Base-by-base conservation (phyloP, 768 basidiomycete genomes). In the Rhodotorula toruloides region DNA sequence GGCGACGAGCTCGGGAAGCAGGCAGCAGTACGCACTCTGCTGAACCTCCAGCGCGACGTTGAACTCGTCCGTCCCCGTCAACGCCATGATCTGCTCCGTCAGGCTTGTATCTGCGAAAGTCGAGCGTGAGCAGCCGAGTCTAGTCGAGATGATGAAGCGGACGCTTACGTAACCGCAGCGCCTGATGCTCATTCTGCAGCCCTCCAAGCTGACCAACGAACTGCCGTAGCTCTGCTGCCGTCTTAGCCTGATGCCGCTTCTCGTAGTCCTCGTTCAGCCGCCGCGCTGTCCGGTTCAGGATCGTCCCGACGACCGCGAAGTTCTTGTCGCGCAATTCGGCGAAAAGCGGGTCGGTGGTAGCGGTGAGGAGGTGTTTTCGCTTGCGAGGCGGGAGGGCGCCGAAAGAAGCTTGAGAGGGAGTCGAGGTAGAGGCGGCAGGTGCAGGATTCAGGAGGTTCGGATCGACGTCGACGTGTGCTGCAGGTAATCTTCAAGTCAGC, bases 161-260 rank as follows among this genome's bases (percentile, higher is more conserved):
- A n/a, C 7, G 81, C 91, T 77, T 76, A 98, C 94, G 94, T 56
- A 98, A 81, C 68, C 88, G 81, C 67, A 98, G 77, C 52, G 89
- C 84, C 76, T 92, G 89, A 72, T 96, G 91, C 74, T 99, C 94
- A 25, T 84, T 84, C 78, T 97, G 91, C 68, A 98, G 79, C 3
- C 91, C 91, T 29, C 92, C 90, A 3, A 99, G 81, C 75, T 90
- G 92, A 19, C 93, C 92, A 27, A 99, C 96, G 78, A 99, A 97
- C 75, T 92, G 90, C 63, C 87, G 84, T 73, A 99, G 80, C 77
- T 99, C 90, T 17, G 88, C 85, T 25, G 93, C 88, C 19, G 91
- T 93, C 78, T 91, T 90, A 25, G 91, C 85, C 78, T 91, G 86
- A 40, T 65, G 36, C 25, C 79, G 62, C 63, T 87, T 89, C 80